Base-by-base conservation (phyloP, 495 filamentous ascomycete genomes). In the Daldinia vernicosa region DNA sequence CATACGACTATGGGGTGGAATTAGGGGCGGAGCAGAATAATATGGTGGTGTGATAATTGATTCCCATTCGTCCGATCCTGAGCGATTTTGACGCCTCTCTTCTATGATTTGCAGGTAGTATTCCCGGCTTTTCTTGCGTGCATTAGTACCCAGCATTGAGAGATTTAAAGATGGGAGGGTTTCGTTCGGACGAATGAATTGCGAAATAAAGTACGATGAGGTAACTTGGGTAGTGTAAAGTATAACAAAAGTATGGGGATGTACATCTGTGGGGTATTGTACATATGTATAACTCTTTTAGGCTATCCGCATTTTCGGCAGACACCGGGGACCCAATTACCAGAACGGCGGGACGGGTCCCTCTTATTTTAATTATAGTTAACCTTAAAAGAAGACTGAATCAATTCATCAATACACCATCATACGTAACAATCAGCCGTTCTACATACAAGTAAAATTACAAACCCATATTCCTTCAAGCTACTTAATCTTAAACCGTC, bases 41-140 rank as follows among this genome's bases (percentile, higher is more conserved):
- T 30, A 30, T 39, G 59, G 61, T 69, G 70, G 70, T 61, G 55
- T 69, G 70, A n/a, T n/a, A n/a, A n/a, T n/a, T n/a, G n/a, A 73
- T 64, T 58, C 70, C 57, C 64, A 73, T 73, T 73, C 70, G 70
- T 69, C 70, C 66, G 66, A 66, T 69, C 33, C 57, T 62, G 26
- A 57, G 58, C 61, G 56, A 61, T 53, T 67, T 67, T 62, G 54
- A 56, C 37, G 50, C 33, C 27, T 60, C 37, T 45, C 24, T 57
- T 30, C 40, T 64, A 52, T 66, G 63, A 69, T 68, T 68, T 51
- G 60, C 62, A 63, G 60, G 24, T 37, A 43, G 58, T 26, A 51
- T 40, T 39, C 55, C 24, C 61, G 28, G 15, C 43, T 28, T 7
- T 53, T 53, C 27, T 35, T 56, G 53, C 53, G 30, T 56, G 53